Evolutionary conservation across 192 early-diverging fungal species (phyloP).

Genomic region (Coemansia sp.): DNA sequence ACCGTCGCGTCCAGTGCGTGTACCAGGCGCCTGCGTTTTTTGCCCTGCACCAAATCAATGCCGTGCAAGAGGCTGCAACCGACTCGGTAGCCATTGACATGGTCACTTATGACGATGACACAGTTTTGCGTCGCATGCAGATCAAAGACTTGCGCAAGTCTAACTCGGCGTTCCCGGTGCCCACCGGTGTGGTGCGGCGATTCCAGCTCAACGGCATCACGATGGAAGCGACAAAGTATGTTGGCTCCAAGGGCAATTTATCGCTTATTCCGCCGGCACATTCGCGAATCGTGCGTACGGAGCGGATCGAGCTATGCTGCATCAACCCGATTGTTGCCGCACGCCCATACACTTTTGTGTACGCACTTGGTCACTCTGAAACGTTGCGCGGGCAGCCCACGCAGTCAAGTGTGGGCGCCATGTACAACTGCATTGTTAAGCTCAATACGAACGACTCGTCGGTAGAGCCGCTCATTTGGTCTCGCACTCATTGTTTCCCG

Average conservation of each 20-base stretch:
- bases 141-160: slow-evolving; percentile 58
- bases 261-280: slow-evolving; percentile 29
- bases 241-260: slow-evolving; percentile 31
- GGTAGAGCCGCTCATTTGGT: slow-evolving; percentile 34
- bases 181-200: slow-evolving; percentile 59
- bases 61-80: slow-evolving; percentile 62
- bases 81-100: slow-evolving; percentile 66
- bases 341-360: slow-evolving; percentile 54
- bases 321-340: slow-evolving; percentile 55
- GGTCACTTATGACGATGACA: slow-evolving; percentile 62
- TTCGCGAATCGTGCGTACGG: slow-evolving; percentile 42
- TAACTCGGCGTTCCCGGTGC: slow-evolving; percentile 37
- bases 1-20: slow-evolving; percentile 63
- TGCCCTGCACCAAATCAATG: slow-evolving; percentile 75
- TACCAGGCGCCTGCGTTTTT: slow-evolving; percentile 64
- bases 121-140: slow-evolving; percentile 60
- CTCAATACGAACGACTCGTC: slow-evolving; percentile 50
- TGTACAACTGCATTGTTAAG: slow-evolving; percentile 62
- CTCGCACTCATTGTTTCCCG: slow-evolving; percentile 69
- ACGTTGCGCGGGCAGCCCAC: slow-evolving; percentile 21
- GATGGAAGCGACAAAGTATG: slow-evolving; percentile 58
- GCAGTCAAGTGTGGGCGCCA: slow-evolving; percentile 29
- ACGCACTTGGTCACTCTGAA: slow-evolving; percentile 52
- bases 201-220: slow-evolving; percentile 62
- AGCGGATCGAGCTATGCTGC: slow-evolving; percentile 55